Conservation (phyloP, 2,329 filamentous ascomycete genomes). For the Trichophyton rubrum region DNA sequence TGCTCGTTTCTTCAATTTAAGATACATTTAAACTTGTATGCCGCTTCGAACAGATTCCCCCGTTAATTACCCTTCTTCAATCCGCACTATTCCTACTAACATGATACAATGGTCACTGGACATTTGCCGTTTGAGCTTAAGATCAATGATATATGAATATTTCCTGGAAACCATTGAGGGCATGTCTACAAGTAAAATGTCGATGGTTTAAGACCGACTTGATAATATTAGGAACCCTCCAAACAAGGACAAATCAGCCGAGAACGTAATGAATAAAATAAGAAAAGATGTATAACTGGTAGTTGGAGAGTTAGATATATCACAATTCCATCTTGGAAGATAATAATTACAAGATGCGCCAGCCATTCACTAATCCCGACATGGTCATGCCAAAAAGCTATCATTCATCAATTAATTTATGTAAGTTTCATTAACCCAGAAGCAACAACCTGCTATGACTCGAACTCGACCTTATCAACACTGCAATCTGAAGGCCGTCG, state of each 20-base stretch:
- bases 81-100: background rate
- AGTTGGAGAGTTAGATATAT: background rate
- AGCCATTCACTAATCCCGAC: background rate
- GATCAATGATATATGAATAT: too few species aligned
- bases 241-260: too few species aligned
- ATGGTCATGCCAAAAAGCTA: background rate
- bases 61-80: background rate
- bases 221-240: too few species aligned
- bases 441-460: conserved; percentile 12
- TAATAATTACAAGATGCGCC: background rate
- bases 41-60: background rate
- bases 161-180: too few species aligned
- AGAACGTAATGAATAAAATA: background rate
- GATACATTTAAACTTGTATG: background rate
- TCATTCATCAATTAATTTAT: background rate
- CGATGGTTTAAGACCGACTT: too few species aligned
- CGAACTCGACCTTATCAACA: conserved; percentile 30
- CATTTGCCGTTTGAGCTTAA: too few species aligned
- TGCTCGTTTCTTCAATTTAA: background rate
- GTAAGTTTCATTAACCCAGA: background rate
- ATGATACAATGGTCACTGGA: background rate
- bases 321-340: background rate
- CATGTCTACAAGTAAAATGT: too few species aligned
- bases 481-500: conserved; percentile 18
- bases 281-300: background rate